A percentile compares a stretch with the other conserved stretches of the same genome.
phyloP scores from a whole-genome alignment of 441 rosid genomes.

The Daphne laureola region DNA sequence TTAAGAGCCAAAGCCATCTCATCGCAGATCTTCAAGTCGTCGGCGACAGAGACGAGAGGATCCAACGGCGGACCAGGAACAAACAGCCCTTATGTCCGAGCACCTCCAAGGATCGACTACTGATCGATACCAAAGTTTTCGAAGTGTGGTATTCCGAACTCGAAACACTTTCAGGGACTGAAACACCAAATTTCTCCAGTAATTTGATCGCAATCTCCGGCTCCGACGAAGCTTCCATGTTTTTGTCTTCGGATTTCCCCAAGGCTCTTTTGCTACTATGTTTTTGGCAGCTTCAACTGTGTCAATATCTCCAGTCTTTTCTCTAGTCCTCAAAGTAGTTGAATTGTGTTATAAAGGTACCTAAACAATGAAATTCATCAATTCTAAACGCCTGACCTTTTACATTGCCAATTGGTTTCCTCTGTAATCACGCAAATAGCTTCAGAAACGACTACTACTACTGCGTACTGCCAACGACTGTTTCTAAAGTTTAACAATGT shows the following conservation, averaged over 20 bases:
- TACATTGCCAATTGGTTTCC: no score
- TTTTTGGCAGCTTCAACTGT: background rate
- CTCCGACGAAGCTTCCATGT: constrained; percentile 27
- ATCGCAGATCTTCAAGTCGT: constrained; percentile 47
- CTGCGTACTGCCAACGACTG: no score
- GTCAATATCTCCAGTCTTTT: no score
- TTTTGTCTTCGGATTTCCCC: no score
- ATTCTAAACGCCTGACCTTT: no score
- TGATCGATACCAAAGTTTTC: constrained; percentile 39
- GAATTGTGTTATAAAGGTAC: no score
- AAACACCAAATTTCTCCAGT: constrained; percentile 32
- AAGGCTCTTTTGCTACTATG: background rate
- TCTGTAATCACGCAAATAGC: no score
- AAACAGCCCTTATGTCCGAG: constrained; percentile 26
- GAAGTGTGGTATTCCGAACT: constrained; percentile 30
- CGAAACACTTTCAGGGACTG: constrained; percentile 31
- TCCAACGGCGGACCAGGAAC: constrained; percentile 29
- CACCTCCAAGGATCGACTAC: constrained; percentile 51
- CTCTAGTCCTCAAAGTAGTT: no score
- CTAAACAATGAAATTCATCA: no score
- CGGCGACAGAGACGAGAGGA: constrained; percentile 27
- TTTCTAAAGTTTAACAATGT: no score
- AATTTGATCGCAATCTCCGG: constrained; percentile 30
- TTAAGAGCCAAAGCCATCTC: constrained; percentile 44
- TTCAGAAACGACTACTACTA: no score